These are phyloP conservation scores for Epichloe sylvatica DNA, from an alignment of 2,329 filamentous ascomycete genomes.

Conservation along the genomic window DNA sequence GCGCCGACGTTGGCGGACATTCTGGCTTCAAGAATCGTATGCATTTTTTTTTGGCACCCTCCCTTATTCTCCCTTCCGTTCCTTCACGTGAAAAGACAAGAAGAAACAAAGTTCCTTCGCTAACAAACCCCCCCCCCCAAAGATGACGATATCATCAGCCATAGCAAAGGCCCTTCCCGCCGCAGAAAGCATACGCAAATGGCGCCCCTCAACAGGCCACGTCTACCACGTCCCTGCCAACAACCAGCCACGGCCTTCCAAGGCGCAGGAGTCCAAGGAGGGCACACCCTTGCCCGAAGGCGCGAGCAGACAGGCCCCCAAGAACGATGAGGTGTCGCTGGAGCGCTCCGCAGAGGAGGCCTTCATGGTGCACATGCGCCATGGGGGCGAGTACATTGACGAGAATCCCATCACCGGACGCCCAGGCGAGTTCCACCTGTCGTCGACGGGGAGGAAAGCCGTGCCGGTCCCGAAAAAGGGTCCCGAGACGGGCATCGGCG, in stretches of 20 bases:
- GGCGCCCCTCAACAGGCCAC: slow-evolving; percentile 41
- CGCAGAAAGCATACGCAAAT: slow-evolving; percentile 36
- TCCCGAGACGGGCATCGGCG: slow-evolving; percentile 19
- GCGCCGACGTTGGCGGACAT: slow-evolving; percentile 48
- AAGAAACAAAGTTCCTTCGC: neutral
- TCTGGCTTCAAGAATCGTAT: slow-evolving; percentile 43
- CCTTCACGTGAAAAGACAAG: neutral
- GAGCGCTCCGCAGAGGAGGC: slow-evolving; percentile 43
- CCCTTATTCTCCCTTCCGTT: too few relatives aligned
- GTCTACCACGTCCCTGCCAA: slow-evolving; percentile 30
- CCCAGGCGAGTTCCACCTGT: slow-evolving; percentile 51
- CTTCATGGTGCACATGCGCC: slow-evolving; percentile 41
- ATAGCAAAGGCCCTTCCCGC: slow-evolving; percentile 39
- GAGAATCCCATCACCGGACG: slow-evolving; percentile 54
- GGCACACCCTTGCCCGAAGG: slow-evolving; percentile 34
- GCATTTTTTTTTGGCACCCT: neutral
- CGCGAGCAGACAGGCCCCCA: slow-evolving; percentile 17
- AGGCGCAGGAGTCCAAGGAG: slow-evolving; percentile 28
- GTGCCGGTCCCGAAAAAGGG: slow-evolving; percentile 19
- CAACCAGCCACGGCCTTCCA: slow-evolving; percentile 11
- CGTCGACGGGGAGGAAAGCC: slow-evolving; percentile 43
- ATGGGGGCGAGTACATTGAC: slow-evolving; percentile 52
- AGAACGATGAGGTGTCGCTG: slow-evolving; percentile 25
- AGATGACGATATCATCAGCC: slow-evolving; percentile 40
- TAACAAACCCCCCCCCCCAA: neutral